Base-by-base conservation (phyloP, 805 yeast genomes). In the Candida xyloterini region DNA sequence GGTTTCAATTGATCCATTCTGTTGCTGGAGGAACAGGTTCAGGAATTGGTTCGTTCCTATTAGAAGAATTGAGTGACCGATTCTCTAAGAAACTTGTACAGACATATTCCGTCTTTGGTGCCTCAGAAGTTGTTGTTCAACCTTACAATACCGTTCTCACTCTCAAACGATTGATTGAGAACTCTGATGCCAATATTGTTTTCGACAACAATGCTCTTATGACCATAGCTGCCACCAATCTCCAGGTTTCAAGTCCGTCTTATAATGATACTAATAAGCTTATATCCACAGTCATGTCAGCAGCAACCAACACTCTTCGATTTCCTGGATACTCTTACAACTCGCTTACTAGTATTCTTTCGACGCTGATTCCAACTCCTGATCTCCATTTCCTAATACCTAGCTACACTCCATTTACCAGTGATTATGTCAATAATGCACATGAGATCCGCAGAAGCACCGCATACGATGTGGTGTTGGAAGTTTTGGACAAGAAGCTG, bases 21-120 rank as follows among this genome's bases (percentile, higher is more conserved):
- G 95, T 93, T 4, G 98, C 97, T 0, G 99, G 99, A 26, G 99
- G 99, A 27, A 93, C 99, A 0, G 99, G 99, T 0, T 85, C 96
- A 0, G 99, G 99, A 3, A 77, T 89, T 26, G 99, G 99, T 1
- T 85, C 95, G 0, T 75, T 76, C 41, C 51, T 93, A 30, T 63
- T 93, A 27, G 97, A 93, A 59, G 68, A 79, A 11, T 61, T 95
- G 41, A 77, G 79, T 41, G 99, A 93, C 59, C 67, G 88, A 39
- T 91, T 79, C 58, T 79, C 84, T 36, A 90, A 90, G 60, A 91
- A 89, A 55, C 63, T 93, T 35, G 68, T 86, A 7, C 85, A 85
- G 42, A 88, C 98, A 0, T 85, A 84, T 53, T 85, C 93, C 33
- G 84, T 93, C 2, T 90, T 93, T 56, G 88, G 84, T 44, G 82